Conservation (phyloP, 2,329 filamentous ascomycete genomes). For the Fusarium nurragi region DNA sequence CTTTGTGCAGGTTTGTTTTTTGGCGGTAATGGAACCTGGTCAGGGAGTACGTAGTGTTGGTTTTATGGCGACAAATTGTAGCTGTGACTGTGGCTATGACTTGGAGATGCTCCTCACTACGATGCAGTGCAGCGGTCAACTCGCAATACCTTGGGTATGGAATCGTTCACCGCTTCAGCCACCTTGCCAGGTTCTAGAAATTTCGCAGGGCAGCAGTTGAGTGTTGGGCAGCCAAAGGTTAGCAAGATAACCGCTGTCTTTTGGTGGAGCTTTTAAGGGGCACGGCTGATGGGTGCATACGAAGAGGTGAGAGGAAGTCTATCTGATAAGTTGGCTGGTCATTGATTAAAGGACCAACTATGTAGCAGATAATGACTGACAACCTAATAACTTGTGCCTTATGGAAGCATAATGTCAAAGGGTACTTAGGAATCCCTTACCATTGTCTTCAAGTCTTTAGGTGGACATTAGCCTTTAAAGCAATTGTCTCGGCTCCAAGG, state of each 20-base stretch:
- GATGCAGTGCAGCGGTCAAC: constrained; percentile 23
- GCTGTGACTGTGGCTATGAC: constrained; percentile 1
- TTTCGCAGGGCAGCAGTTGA: constrained; percentile 25
- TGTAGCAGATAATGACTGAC: background rate
- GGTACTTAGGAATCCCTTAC: too few relatives aligned
- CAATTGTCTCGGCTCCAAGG: constrained; percentile 8
- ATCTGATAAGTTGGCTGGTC: background rate
- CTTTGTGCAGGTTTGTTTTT: constrained; percentile 30
- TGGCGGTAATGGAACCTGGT: background rate
- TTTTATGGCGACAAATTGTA: constrained; percentile 8
- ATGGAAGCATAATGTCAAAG: background rate
- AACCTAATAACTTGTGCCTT: background rate
- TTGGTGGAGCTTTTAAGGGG: constrained; percentile 27
- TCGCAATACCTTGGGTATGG: constrained; percentile 4
- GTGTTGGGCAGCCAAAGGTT: constrained; percentile 36
- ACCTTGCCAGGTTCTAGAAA: constrained; percentile 31
- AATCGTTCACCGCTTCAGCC: constrained; percentile 32
- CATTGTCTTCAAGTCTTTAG: background rate
- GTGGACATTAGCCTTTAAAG: background rate
- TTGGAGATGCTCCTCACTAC: background rate
- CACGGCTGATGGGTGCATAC: background rate
- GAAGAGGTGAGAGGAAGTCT: background rate
- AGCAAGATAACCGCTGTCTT: constrained; percentile 16
- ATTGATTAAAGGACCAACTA: background rate
- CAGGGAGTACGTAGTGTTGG: background rate